Evolutionary conservation across 225 moss, liverwort and hornwort genomes (phyloP).

Genomic region (Lunularia cruciata): DNA sequence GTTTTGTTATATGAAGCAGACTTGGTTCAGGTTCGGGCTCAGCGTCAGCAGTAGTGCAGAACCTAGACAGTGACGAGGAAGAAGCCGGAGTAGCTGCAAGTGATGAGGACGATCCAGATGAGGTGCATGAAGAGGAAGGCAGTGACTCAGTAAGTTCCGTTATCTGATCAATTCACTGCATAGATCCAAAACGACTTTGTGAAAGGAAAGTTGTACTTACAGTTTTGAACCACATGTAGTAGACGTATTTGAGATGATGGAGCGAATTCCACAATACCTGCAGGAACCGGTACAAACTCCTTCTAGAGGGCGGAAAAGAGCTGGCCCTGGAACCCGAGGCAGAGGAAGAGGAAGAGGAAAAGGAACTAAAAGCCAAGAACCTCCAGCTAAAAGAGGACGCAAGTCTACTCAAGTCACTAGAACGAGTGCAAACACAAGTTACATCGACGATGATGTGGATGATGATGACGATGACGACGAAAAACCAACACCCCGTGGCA

Average conservation of each 20-base stretch:
- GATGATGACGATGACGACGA: conserved; percentile 45
- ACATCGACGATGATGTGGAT: conserved; percentile 50
- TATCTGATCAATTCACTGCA: neutral
- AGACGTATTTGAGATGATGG: neutral
- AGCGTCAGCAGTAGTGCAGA: conserved; percentile 20
- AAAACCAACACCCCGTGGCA: conserved; percentile 13
- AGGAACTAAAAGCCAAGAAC: conserved; percentile 38
- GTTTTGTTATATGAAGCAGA: conserved; percentile 1
- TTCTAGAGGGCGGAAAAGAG: conserved; percentile 42
- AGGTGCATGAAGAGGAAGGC: conserved; percentile 27
- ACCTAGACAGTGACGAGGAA: conserved; percentile 38
- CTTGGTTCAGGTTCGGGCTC: conserved; percentile 22
- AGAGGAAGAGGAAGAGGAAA: conserved; percentile 33
- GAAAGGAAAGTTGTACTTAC: too few relatives aligned
- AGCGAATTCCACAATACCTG: neutral
- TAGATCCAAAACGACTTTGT: too few relatives aligned
- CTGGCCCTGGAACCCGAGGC: conserved; percentile 10
- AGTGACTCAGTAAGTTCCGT: conserved; percentile 28
- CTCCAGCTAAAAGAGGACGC: conserved; percentile 45
- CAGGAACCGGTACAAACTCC: conserved; percentile 30
- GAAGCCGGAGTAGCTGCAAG: conserved; percentile 21
- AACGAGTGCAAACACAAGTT: conserved; percentile 29
- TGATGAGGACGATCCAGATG: conserved; percentile 29
- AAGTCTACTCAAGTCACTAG: conserved; percentile 21
- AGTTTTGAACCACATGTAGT: neutral